phyloP scores from a whole-genome alignment of 495 filamentous ascomycete genomes.

The Neurospora sp. region DNA sequence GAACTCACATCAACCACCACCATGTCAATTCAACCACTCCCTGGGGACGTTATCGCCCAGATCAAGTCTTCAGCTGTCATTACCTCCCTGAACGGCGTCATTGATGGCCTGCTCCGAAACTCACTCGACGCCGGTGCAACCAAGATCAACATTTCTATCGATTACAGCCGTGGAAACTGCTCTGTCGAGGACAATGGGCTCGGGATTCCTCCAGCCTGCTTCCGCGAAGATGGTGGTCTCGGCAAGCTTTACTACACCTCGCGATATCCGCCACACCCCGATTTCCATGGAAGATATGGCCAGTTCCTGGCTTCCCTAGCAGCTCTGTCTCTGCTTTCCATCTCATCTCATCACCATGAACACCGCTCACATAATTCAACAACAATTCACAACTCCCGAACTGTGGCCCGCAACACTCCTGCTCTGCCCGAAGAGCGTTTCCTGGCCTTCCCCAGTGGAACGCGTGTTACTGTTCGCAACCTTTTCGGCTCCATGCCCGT shows the following conservation, averaged over 20 bases:
- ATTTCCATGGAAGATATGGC: constrained; percentile 58
- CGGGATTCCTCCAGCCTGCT: constrained; percentile 67
- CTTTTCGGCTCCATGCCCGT: constrained; percentile 96
- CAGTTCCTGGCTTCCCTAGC: constrained; percentile 69
- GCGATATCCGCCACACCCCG: constrained; percentile 41
- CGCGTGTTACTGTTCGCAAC: constrained; percentile 68
- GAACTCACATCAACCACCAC: constrained; percentile 4
- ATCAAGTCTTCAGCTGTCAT: constrained; percentile 79
- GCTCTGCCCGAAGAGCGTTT: constrained; percentile 53
- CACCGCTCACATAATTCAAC: constrained; percentile 49
- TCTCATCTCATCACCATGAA: constrained; percentile 63
- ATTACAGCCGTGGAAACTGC: constrained; percentile 70
- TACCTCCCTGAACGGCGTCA: constrained; percentile 61
- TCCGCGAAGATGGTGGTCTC: constrained; percentile 57
- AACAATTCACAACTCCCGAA: constrained; percentile 60
- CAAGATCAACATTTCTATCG: constrained; percentile 60
- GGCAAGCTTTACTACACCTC: constrained; percentile 76
- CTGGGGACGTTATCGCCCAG: constrained; percentile 67
- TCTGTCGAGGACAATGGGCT: constrained; percentile 79
- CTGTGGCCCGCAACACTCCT: constrained; percentile 57
- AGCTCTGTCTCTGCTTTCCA: constrained; percentile 62
- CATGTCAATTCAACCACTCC: constrained; percentile 62
- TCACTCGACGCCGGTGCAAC: constrained; percentile 71
- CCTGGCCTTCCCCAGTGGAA: constrained; percentile 53
- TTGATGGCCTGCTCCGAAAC: constrained; percentile 73